phyloP scores from a whole-genome alignment of 352 stramenopile species.

The Plasmopara halstedii region DNA sequence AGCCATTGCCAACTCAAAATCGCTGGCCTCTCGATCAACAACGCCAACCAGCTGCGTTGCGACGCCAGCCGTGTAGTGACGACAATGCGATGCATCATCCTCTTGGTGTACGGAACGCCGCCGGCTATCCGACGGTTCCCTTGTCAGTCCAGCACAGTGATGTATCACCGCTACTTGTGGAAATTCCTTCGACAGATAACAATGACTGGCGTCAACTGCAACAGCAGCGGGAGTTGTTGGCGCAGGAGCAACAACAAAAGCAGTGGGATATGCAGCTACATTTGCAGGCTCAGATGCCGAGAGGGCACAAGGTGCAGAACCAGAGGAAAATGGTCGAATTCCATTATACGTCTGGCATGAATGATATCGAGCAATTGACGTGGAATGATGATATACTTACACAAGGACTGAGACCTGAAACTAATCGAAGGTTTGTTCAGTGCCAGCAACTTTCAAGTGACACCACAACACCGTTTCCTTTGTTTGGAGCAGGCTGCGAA shows the following conservation, averaged over 20 bases:
- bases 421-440: not conserved
- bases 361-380: not conserved
- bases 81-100: conserved; percentile 3
- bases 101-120: conserved; percentile 3
- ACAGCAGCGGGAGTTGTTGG: conserved; percentile 4
- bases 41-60: not conserved
- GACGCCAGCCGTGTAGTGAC: not conserved
- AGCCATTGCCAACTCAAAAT: conserved; percentile 2
- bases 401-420: not conserved
- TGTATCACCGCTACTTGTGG: conserved; percentile 5
- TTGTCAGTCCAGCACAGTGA: conserved; percentile 3
- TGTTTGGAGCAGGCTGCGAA: conserved; percentile 2
- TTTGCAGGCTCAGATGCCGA: conserved; percentile 9
- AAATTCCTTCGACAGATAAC: conserved; percentile 9
- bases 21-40: conserved; percentile 1
- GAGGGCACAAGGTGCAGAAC: conserved; percentile 2
- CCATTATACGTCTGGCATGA: not conserved
- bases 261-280: conserved; percentile 6
- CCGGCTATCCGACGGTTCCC: conserved; percentile 6
- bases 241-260: conserved; percentile 11
- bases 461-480: not conserved
- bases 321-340: conserved; percentile 9
- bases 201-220: conserved; percentile 23
- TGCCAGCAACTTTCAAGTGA: conserved; percentile 1
- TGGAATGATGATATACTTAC: conserved; percentile 3